Base-by-base conservation (phyloP, 2,329 filamentous ascomycete genomes). In the Graphilbum ipis-grandicollis region DNA sequence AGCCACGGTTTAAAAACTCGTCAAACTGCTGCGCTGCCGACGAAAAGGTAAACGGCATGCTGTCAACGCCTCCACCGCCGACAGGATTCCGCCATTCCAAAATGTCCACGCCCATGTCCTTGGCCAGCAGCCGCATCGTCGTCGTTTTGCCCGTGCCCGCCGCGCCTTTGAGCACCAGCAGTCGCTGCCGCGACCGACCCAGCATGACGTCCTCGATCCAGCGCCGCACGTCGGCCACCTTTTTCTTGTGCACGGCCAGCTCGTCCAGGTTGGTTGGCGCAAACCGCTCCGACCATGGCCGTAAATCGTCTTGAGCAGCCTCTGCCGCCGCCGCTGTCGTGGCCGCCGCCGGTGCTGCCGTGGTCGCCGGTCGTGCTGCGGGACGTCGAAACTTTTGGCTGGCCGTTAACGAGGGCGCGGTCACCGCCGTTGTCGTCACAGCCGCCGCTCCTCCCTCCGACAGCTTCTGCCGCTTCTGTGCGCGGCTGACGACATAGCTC, bases 141-240 rank as follows among this genome's bases (percentile, higher is more conserved):
- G 84, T 85, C 1, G 90, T 96, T 58, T 98, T 98, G 22, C 84
- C 90, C 25, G 82, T 81, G 17, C 90, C 90, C 31, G 90, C 86
- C 25, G 85, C 75, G 10, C 90, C 90, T 55, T 92, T 93, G 31
- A 98, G 63, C 21, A 98, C 65, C 39, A 94, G 66, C 39, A 94
- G 52, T 41, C 80, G 71, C 61, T 93, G 75, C 41, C 70, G 63
- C 54, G 70, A 57, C 28, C 63, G 62, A 14, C 82, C 80, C 19
- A 57, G 54, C 43, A 84, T 68, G 15, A 84, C 81, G 50, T 77
- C 71, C 31, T 80, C 72, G 25, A 98, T 60, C 86, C 90, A 96
- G 40, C 60, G 66, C 40, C 75, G 71, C 33, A 96, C 86, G 56
- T 96, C 86, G 2, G 72, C 59, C 6, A 96, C 81, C 55, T 98